A percentile compares a stretch with the other conserved stretches of the same genome.
Conservation (phyloP, 2,329 filamentous ascomycete species). For the Penicillium palitans region DNA sequence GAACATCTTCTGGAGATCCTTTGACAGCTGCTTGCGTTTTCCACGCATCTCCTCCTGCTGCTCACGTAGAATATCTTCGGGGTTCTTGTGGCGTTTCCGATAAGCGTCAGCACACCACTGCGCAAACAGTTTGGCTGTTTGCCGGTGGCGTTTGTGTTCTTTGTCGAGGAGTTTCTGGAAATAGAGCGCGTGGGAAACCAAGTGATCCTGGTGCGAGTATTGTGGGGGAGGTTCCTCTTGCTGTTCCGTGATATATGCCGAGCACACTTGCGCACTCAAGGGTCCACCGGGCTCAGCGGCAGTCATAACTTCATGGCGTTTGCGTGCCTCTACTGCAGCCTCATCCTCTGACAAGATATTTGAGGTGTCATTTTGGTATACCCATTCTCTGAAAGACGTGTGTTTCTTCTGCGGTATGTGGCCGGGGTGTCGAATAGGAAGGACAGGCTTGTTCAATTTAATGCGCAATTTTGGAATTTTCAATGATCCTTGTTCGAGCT, state of each 20-base stretch:
- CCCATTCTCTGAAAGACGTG: slow-evolving; percentile 64
- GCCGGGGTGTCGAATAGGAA: slow-evolving; percentile 53
- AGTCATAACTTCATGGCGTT: slow-evolving; percentile 68
- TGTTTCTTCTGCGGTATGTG: slow-evolving; percentile 51
- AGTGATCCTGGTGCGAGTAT: slow-evolving; percentile 84
- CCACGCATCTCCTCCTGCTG: slow-evolving; percentile 65
- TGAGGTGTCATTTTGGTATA: slow-evolving; percentile 52
- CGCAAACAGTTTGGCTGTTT: slow-evolving; percentile 76
- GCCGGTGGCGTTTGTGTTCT: slow-evolving; percentile 75
- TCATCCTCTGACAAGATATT: slow-evolving; percentile 57
- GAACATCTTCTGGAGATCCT: slow-evolving; percentile 63
- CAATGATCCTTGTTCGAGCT: slow-evolving; percentile 23
- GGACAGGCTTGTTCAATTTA: slow-evolving; percentile 53
- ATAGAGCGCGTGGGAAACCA: slow-evolving; percentile 74
- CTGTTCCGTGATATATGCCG: slow-evolving; percentile 70
- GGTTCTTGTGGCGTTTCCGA: slow-evolving; percentile 44
- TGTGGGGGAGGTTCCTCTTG: slow-evolving; percentile 73
- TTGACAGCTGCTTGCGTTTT: slow-evolving; percentile 71
- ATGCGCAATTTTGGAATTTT: slow-evolving; percentile 45
- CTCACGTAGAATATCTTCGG: slow-evolving; percentile 79
- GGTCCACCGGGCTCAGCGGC: slow-evolving; percentile 74
- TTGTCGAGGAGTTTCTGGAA: slow-evolving; percentile 77
- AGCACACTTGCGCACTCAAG: slow-evolving; percentile 69
- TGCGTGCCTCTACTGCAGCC: slow-evolving; percentile 66
- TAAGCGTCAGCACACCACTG: slow-evolving; percentile 49